phyloP scores from a whole-genome alignment of 202 grass and related monocot genomes.

The Schoenoplectus tabernaemontani region DNA sequence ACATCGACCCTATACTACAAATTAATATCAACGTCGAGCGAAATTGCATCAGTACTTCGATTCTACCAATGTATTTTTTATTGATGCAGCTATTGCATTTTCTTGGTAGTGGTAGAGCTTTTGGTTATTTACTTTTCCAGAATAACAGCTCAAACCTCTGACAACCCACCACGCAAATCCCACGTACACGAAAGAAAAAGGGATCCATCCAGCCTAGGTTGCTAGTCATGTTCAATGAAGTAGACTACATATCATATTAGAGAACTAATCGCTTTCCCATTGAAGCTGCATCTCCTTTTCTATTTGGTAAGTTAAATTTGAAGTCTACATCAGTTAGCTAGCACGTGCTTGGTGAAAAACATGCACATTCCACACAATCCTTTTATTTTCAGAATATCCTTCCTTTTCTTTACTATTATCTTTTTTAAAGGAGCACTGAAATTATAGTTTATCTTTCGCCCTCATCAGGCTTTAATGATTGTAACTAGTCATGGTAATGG shows the following conservation, averaged over 20 bases:
- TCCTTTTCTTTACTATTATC: background rate
- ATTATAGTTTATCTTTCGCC: background rate
- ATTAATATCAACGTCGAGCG: too few relatives aligned
- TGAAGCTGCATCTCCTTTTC: background rate
- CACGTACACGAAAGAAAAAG: background rate
- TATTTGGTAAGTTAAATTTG: background rate
- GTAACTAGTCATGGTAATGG: background rate
- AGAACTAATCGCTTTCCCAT: background rate
- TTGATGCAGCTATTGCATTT: too few relatives aligned
- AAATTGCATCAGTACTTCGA: too few relatives aligned
- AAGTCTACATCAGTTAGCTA: background rate
- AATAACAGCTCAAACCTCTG: too few relatives aligned
- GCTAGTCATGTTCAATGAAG: background rate
- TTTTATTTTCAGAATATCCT: background rate
- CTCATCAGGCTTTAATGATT: background rate
- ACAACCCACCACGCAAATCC: too few relatives aligned
- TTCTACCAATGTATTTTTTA: too few relatives aligned
- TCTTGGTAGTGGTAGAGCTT: too few relatives aligned
- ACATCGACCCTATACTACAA: too few relatives aligned
- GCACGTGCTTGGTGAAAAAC: background rate
- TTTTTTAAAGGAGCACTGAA: background rate
- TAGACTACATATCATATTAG: constrained; percentile 3
- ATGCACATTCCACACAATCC: background rate
- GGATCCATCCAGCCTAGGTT: background rate
- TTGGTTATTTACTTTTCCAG: too few relatives aligned